Evolutionary conservation across 306 rosid species (phyloP), one percentile per base, ranked within the genome.

Genomic region (Styphnolobium japonicum): DNA sequence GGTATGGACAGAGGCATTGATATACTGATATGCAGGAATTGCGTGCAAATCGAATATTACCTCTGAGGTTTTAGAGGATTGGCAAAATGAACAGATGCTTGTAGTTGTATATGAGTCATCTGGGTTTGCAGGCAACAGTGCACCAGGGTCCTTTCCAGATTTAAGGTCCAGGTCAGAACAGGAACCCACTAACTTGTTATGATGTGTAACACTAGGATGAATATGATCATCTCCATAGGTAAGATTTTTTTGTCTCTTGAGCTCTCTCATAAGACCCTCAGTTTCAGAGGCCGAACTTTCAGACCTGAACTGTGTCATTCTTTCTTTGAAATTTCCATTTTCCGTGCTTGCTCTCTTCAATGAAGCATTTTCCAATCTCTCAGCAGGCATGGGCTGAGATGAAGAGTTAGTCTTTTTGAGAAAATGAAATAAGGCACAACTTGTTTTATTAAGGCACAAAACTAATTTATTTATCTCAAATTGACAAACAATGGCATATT

Each of bases 41-140:
- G 22, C 34, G 43, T 16, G 49, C 27, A 65, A 31, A 11, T 69
- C 12, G 76, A 60, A 74, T 29, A 36, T 60, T 83, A 93, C 99
- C 96, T 88, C 91, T 2, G 97, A 90, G 72, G 66, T 71, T 81
- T 74, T 75, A 74, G 84, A 89, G 57, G 97, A 90, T 81, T 93
- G 98, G 84, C 99, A 95, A 87, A 95, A 95, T 11, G 87, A 94
- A 85, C 99, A 95, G 39, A 65, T 76, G 43, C 66, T 78, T 75
- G 75, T 69, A 75, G 62, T 73, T 45, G 56, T 52, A 65, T 31
- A 10, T 34, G 67, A 80, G 16, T 48, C 85, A 67, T 66, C 76
- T 33, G 73, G 55, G 63, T 40, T 10, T 34, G 75, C 64, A 31
- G 81, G 64, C 18, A 64, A 53, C 71, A 12, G 39, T 22, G 10